A percentile compares a stretch with the other conserved stretches of the same genome.
Evolutionary conservation across 1,284 basidiomycete species (phyloP).

Genomic region (Ustilago vetiveriae): DNA sequence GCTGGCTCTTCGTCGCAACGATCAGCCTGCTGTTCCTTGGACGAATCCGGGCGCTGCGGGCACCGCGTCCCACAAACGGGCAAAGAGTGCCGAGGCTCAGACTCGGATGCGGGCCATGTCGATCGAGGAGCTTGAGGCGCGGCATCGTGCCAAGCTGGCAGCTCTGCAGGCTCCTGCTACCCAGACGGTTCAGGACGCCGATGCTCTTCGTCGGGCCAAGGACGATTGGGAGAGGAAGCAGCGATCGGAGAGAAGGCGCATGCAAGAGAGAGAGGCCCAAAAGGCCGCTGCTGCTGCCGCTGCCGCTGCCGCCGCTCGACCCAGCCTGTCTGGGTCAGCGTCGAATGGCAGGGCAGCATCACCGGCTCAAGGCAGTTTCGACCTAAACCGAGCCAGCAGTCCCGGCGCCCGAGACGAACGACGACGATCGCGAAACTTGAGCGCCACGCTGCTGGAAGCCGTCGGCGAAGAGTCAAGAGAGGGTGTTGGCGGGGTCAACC

Average conservation of each 20-base stretch:
- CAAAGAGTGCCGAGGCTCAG: conserved; percentile 11
- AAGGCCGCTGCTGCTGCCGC: conserved; percentile 28
- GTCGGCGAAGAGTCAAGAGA: conserved; percentile 32
- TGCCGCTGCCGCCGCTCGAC: conserved; percentile 7
- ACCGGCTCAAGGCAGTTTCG: conserved; percentile 7
- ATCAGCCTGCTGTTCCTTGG: conserved; percentile 32
- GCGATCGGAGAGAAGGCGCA: conserved; percentile 31
- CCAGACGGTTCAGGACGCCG: conserved; percentile 42
- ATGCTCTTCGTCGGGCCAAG: conserved; percentile 35
- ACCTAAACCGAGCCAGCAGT: conserved; percentile 6
- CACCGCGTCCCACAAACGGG: conserved; percentile 4
- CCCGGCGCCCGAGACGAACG: conserved; percentile 23
- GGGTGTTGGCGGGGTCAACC: conserved; percentile 5
- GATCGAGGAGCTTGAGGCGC: conserved; percentile 45
- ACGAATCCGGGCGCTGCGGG: conserved; percentile 30
- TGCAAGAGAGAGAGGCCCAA: conserved; percentile 37
- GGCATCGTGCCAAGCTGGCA: conserved; percentile 46
- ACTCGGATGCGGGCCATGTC: conserved; percentile 34
- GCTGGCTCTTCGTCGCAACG: conserved; percentile 28
- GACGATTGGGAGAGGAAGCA: conserved; percentile 51
- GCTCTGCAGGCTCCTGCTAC: conserved; percentile 47
- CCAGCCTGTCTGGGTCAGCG: conserved; percentile 5
- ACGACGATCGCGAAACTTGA: conserved; percentile 35
- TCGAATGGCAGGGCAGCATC: conserved; percentile 22
- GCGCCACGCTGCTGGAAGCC: conserved; percentile 34